Base-by-base conservation (phyloP, 139 green algal genomes). In the Micromonas commoda region DNA sequence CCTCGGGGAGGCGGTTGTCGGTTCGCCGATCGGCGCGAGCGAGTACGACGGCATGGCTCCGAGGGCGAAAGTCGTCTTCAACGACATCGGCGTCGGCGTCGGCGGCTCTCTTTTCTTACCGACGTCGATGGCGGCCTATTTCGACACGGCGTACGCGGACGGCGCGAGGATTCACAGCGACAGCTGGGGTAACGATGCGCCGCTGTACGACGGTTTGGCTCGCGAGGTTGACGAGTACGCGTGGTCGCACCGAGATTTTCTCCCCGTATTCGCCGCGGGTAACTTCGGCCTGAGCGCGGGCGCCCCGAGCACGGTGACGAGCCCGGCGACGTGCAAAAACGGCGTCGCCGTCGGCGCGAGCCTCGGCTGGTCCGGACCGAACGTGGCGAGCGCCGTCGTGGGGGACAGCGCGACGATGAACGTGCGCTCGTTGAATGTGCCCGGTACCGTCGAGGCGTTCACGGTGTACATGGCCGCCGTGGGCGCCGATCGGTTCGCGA, bases 271-370 rank as follows among this genome's bases (percentile, higher is more conserved):
- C 28, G 74, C 85, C 2, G 81, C 85, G 23, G 85, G 85, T 16
- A 89, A 88, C 54, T 60, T 34, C 9, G 75, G 61, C 45, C n/a
- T n/a, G n/a, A n/a, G n/a, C n/a, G 19, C 20, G 51, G 32, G 24
- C 26, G 28, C 29, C 38, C 16, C 20, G 23, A 78, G 75, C n/a
- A 96, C 90, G n/a, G 80, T 96, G 34, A 90, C 85, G 19, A 90
- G 88, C 0, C 91, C 92, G 1, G 88, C 92, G 16, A 90, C 89
- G 0, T 73, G 87, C 51, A 97, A 97, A 82, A 97, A 97, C 76
- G 83, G 75, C 29, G 77, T 97, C 3, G 79, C 87, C 0, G 90
- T 92, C n/a, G 92, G 92, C 0, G 92, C 91, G 4, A 92, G 87
- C 0, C 84, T 89, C 29, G 85, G 80, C 0, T 9, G 69, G 32